These are phyloP conservation scores for Monascus ruber DNA, from an alignment of 2,329 filamentous ascomycete species.

Conservation along the genomic window DNA sequence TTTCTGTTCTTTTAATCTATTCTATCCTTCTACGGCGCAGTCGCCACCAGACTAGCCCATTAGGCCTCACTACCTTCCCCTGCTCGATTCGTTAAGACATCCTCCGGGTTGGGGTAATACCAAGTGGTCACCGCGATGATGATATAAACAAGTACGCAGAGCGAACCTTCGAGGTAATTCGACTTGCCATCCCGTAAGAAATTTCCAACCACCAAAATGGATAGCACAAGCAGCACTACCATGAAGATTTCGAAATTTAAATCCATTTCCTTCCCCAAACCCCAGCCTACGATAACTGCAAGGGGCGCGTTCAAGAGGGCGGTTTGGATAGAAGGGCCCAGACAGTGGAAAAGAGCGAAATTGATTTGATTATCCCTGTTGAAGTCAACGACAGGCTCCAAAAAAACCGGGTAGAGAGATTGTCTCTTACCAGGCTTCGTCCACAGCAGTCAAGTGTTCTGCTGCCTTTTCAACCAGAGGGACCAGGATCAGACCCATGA, in stretches of 20 bases:
- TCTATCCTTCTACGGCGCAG: no score
- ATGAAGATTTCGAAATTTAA: conserved; percentile 84
- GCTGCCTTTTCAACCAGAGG: conserved; percentile 75
- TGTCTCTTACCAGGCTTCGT: conserved; percentile 61
- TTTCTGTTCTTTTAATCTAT: no score
- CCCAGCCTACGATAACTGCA: conserved; percentile 75
- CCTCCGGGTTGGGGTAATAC: conserved; percentile 47
- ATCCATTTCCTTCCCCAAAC: conserved; percentile 57
- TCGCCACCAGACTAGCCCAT: no score
- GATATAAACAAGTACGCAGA: conserved; percentile 58
- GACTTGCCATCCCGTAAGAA: conserved; percentile 81
- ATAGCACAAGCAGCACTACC: conserved; percentile 66
- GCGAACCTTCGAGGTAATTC: conserved; percentile 77
- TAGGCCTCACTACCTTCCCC: neutral
- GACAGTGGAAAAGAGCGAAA: conserved; percentile 72
- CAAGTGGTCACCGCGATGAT: conserved; percentile 52
- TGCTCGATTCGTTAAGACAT: conserved; percentile 2
- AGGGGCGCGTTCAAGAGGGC: conserved; percentile 79
- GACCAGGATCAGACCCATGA: conserved; percentile 63
- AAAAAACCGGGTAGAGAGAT: neutral
- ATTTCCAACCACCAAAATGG: conserved; percentile 76
- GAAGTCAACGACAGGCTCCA: neutral
- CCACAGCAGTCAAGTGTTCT: conserved; percentile 72
- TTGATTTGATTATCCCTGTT: conserved; percentile 51
- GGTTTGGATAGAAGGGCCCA: conserved; percentile 80